phyloP scores from a whole-genome alignment of 139 green algal genomes.

The Nannochloris sp. region DNA sequence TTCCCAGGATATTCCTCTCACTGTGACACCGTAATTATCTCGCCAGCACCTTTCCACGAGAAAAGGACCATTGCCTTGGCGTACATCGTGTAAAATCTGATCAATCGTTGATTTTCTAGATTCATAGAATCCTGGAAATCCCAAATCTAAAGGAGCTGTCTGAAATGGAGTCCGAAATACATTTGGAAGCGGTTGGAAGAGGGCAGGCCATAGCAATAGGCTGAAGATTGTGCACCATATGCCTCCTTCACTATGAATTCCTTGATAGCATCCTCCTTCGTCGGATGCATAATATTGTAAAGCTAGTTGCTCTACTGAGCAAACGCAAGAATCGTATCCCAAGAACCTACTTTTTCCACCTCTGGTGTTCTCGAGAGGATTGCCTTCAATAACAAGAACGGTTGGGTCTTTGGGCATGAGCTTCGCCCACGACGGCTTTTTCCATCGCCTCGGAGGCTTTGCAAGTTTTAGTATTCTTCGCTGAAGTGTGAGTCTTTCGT shows the following conservation, averaged over 20 bases:
- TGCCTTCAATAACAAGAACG: conserved; percentile 34
- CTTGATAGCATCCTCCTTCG: conserved; percentile 57
- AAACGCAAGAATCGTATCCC: conserved; percentile 24
- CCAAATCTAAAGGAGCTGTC: conserved; percentile 67
- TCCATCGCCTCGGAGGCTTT: conserved; percentile 71
- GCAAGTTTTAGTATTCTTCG: conserved; percentile 64
- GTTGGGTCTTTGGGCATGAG: conserved; percentile 35
- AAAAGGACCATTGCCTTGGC: conserved; percentile 5
- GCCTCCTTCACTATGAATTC: conserved; percentile 60
- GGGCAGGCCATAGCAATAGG: conserved; percentile 64
- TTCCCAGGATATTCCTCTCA: conserved; percentile 64
- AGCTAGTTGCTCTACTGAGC: conserved; percentile 19
- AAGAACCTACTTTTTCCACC: conserved; percentile 42
- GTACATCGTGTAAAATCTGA: conserved; percentile 35
- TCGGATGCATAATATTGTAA: conserved; percentile 59
- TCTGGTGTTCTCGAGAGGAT: conserved; percentile 11
- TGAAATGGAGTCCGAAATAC: conserved; percentile 75
- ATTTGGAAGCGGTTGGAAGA: conserved; percentile 57
- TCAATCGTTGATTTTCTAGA: conserved; percentile 39
- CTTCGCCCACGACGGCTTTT: conserved; percentile 45
- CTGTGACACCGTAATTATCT: conserved; percentile 37
- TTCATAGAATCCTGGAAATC: conserved; percentile 61
- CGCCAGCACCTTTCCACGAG: conserved; percentile 40
- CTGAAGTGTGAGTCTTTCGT: conserved; percentile 56
- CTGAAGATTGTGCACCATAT: conserved; percentile 73